phyloP scores from a whole-genome alignment of 1,139 yeast genomes.

The Nadsonia starkeyi-henricii region DNA sequence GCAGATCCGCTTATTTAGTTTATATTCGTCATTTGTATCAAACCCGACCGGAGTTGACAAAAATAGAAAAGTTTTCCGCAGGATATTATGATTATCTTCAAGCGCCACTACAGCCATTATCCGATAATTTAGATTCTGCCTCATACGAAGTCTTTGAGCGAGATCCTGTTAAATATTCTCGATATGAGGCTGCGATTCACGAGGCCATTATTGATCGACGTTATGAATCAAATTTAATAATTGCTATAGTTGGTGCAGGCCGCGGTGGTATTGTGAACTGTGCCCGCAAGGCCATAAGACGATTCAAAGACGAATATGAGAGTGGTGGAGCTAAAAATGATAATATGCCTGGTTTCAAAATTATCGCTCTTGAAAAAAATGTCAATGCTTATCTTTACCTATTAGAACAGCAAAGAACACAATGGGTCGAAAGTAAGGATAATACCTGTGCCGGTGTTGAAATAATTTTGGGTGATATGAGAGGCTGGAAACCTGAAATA shows the following conservation, averaged over 20 bases:
- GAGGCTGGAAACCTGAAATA: slow-evolving; percentile 30
- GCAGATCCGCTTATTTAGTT: slow-evolving; percentile 33
- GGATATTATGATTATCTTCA: slow-evolving; percentile 30
- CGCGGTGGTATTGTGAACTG: slow-evolving; percentile 63
- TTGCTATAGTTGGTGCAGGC: slow-evolving; percentile 77
- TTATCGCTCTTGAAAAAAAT: slow-evolving; percentile 61
- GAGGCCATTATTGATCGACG: slow-evolving; percentile 36
- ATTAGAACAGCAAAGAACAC: slow-evolving; percentile 14
- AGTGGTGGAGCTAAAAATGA: neutral
- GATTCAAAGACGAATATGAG: slow-evolving; percentile 13
- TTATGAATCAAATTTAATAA: slow-evolving; percentile 13
- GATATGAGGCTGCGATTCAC: slow-evolving; percentile 52
- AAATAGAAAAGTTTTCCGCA: slow-evolving; percentile 24
- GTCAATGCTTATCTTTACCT: slow-evolving; percentile 39
- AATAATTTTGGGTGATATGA: slow-evolving; percentile 43
- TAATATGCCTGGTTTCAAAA: slow-evolving; percentile 15
- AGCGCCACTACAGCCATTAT: slow-evolving; percentile 62
- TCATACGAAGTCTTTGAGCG: slow-evolving; percentile 59
- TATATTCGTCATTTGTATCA: slow-evolving; percentile 39
- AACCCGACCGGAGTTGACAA: slow-evolving; percentile 21
- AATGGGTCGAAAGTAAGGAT: slow-evolving; percentile 15
- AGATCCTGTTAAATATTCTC: slow-evolving; percentile 52
- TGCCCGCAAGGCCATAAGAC: slow-evolving; percentile 30
- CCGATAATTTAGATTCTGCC: slow-evolving; percentile 38
- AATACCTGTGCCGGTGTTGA: slow-evolving; percentile 23